These are phyloP conservation scores for Stropharia rugosoannulata DNA, from an alignment of 768 basidiomycete species.

Conservation along the genomic window DNA sequence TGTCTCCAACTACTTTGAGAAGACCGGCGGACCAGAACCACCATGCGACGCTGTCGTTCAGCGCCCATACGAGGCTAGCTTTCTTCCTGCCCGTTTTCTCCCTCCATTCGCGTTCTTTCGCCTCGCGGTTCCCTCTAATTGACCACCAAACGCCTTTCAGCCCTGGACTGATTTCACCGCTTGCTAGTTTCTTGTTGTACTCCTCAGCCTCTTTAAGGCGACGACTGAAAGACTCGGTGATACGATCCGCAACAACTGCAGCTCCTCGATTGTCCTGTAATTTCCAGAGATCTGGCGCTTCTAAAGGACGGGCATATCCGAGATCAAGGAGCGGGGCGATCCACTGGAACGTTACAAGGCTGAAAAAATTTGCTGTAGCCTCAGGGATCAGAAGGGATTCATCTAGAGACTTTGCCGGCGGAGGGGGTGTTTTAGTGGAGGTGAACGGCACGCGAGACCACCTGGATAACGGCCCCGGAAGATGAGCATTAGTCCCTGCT, in stretches of 20 bases:
- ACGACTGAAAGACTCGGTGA: slow-evolving; percentile 62
- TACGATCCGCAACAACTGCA: slow-evolving; percentile 56
- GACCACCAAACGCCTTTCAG: slow-evolving; percentile 60
- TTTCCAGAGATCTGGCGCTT: slow-evolving; percentile 80
- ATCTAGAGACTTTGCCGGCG: slow-evolving; percentile 46
- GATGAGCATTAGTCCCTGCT: not conserved
- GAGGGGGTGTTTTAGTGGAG: slow-evolving; percentile 36
- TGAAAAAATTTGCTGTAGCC: slow-evolving; percentile 57
- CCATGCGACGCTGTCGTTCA: slow-evolving; percentile 78
- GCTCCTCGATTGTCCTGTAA: slow-evolving; percentile 68
- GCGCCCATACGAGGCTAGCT: slow-evolving; percentile 64
- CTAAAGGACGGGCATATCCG: slow-evolving; percentile 80
- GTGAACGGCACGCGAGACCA: slow-evolving; percentile 37
- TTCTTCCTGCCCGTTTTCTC: slow-evolving; percentile 58
- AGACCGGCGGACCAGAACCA: slow-evolving; percentile 76
- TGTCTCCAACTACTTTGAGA: slow-evolving; percentile 62
- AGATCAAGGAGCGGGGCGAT: slow-evolving; percentile 68
- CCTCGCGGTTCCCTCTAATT: slow-evolving; percentile 47
- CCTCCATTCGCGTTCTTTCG: slow-evolving; percentile 64
- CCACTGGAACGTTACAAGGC: slow-evolving; percentile 71
- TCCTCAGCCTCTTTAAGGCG: slow-evolving; percentile 55
- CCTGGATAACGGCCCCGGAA: slow-evolving; percentile 10
- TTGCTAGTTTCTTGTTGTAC: slow-evolving; percentile 71
- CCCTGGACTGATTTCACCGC: slow-evolving; percentile 60
- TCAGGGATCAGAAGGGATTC: slow-evolving; percentile 69